Percentiles rank a stretch among this genome's conserved stretches.
These are phyloP conservation scores for Trichoderma harzianum DNA, from an alignment of 2,329 filamentous ascomycete species.

Conservation along the genomic window DNA sequence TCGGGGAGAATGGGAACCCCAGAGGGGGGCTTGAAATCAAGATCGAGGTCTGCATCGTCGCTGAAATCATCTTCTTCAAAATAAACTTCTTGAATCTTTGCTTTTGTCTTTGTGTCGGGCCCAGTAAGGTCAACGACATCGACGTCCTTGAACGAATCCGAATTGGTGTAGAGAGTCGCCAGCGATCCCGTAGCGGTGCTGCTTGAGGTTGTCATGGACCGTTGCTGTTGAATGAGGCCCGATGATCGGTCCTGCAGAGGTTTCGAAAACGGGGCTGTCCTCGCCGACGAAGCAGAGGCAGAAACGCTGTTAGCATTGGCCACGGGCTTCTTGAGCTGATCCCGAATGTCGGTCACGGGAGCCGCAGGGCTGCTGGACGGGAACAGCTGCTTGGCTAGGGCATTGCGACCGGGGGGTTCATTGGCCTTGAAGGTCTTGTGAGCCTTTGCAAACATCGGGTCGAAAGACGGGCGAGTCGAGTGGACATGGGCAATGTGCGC, in stretches of 20 bases:
- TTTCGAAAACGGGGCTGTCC: conserved; percentile 30
- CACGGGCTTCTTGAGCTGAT: conserved; percentile 47
- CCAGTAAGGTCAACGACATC: conserved; percentile 35
- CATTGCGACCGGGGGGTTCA: conserved; percentile 32
- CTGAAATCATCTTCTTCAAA: conserved; percentile 84
- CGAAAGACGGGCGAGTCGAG: conserved; percentile 19
- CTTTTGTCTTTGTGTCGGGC: conserved; percentile 25
- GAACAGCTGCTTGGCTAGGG: conserved; percentile 51
- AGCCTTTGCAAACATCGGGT: conserved; percentile 37
- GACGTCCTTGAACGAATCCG: conserved; percentile 45
- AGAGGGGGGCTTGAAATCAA: conserved; percentile 61
- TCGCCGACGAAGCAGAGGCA: conserved; percentile 36
- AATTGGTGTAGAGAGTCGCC: conserved; percentile 42
- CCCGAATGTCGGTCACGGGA: conserved; percentile 45
- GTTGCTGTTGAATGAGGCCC: conserved; percentile 25
- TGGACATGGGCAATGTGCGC: conserved; percentile 27
- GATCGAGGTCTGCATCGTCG: conserved; percentile 73
- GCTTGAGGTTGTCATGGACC: not conserved
- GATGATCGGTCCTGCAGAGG: conserved; percentile 29
- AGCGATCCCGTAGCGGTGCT: conserved; percentile 27
- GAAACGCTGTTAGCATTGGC: conserved; percentile 26
- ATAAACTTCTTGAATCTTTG: conserved; percentile 41
- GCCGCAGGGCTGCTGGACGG: conserved; percentile 53
- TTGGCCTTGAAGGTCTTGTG: conserved; percentile 39
- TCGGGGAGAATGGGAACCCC: conserved; percentile 42